Conservation (phyloP, 495 filamentous ascomycete genomes). For the Cercophora newfieldiana region DNA sequence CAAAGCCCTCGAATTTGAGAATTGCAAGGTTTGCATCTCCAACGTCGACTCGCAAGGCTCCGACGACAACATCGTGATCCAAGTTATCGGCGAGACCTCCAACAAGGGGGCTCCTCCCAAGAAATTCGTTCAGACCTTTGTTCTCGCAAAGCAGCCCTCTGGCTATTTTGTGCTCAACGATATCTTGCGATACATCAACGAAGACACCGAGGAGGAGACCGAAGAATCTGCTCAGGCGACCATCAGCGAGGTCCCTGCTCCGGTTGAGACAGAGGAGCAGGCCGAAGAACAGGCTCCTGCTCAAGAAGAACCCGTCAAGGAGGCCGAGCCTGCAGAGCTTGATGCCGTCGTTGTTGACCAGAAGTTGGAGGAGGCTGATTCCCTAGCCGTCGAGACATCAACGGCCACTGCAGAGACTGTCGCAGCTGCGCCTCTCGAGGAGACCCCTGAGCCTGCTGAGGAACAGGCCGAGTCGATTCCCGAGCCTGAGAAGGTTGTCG, state of each 20-base stretch:
- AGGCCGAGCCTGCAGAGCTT: slow-evolving; percentile 50
- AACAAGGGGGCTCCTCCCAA: slow-evolving; percentile 86
- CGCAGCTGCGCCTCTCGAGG: slow-evolving; percentile 48
- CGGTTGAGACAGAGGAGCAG: slow-evolving; percentile 46
- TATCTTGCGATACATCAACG: slow-evolving; percentile 89
- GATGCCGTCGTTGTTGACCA: slow-evolving; percentile 50
- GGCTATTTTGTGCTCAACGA: slow-evolving; percentile 99
- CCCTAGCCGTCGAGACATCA: slow-evolving; percentile 37
- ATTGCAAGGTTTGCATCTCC: slow-evolving; percentile 96
- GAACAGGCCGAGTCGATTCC: slow-evolving; percentile 42
- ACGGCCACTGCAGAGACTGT: slow-evolving; percentile 43
- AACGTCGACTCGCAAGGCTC: slow-evolving; percentile 97
- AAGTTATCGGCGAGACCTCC: slow-evolving; percentile 96
- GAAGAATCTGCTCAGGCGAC: slow-evolving; percentile 43
- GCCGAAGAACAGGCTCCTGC: slow-evolving; percentile 22
- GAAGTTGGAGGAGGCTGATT: slow-evolving; percentile 50
- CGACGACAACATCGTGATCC: slow-evolving; percentile 87
- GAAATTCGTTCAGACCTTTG: slow-evolving; percentile 98
- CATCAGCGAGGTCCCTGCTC: slow-evolving; percentile 45
- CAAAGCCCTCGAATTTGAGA: slow-evolving; percentile 87
- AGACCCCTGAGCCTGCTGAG: slow-evolving; percentile 32
- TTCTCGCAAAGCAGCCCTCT: slow-evolving; percentile 91
- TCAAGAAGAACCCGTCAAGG: slow-evolving; percentile 39
- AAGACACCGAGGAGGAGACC: slow-evolving; percentile 65
- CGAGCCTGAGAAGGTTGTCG: slow-evolving; percentile 39